Base-by-base conservation (phyloP, 495 filamentous ascomycete genomes). In the Thermothielavioides terrestris region DNA sequence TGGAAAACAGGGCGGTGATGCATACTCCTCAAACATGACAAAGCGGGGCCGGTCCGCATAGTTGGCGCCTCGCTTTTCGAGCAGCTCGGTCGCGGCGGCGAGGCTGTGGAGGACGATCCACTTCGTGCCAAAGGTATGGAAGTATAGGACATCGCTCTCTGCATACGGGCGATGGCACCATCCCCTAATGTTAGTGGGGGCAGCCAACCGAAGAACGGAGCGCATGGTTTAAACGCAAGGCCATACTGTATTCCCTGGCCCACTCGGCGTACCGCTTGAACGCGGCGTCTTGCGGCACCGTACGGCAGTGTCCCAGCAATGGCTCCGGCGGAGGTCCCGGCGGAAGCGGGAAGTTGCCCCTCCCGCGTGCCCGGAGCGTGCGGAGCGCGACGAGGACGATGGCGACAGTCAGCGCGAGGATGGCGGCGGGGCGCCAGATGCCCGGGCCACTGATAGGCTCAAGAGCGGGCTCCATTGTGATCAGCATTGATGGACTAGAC, bases 11-110 rank as follows among this genome's bases (percentile, higher is more conserved):
- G 34, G 3, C 12, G 14, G 20, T 12, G 15, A 38, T 20, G 34
- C 59, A 25, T 49, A 65, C 61, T 66, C 68, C 42, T 76, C 74
- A 44, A 74, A 75, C 43, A 76, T 61, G 37, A 77, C 67, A 49
- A 74, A 74, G 27, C 64, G 61, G 1, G 71, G 71, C 11, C 71
- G 58, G 53, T 74, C 71, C 7, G 64, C 59, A 31, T 74, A 73
- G 47, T 67, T 70, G 12, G 65, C 62, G 1, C 71, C 71, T 3
- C 69, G 63, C 35, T 64, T 67, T 21, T 71, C 70, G 1, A 74
- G 64, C n/a, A 74, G 53, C 22, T 71, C 70, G 17, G 61, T 63
- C 14, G 71, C 67, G 3, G 66, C 58, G 34, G 60, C 48, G 23
- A 66, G 58, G 44, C 59, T 71, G 49, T 74, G 68, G 23, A 74